Evolutionary conservation across 371 early-diverging fungal genomes (phyloP), one percentile per base, ranked within the genome.

Genomic region (Haplosporangium sp.): DNA sequence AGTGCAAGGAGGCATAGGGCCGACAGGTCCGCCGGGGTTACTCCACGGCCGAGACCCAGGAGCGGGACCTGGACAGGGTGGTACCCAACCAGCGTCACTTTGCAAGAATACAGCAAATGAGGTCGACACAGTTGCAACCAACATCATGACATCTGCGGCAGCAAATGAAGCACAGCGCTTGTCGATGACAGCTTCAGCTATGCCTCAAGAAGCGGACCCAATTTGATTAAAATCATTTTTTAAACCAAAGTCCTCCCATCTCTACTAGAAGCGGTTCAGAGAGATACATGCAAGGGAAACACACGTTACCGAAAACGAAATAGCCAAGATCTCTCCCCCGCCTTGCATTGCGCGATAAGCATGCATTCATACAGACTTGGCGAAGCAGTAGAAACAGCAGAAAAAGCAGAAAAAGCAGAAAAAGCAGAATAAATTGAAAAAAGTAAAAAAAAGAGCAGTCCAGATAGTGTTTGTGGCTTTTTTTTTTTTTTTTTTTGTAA

Each of bases 401-500:
- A 29, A n/a, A n/a, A n/a, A n/a, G n/a, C n/a, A n/a, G n/a, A n/a
- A n/a, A n/a, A n/a, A 29, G 29, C 29, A 29, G 29, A 29, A 29
- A 29, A 1, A 29, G 29, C 29, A 29, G 29, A 29, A 29, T 29
- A 29, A 29, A 29, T 29, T 29, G 29, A 29, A 29, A 29, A 29
- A 29, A 29, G 29, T 29, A 2, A 4, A 29, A 29, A 29, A 29
- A 29, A 29, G 29, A 29, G 4, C 45, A 45, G 16, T 13, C 11
- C 45, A 45, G 13, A 45, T 13, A n/a, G 45, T 45, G 13, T 16
- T 16, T 45, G 45, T 45, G 45, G 45, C 45, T 45, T 45, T 11
- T 45, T 57, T 57, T 42, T 57, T 57, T 57, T 57, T 57, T 57
- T 57, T 42, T 57, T 57, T 57, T 57, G 16, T 57, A 37, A 8